These are phyloP conservation scores for Zasmidium citrigriseum DNA, from an alignment of 2,329 filamentous ascomycete species.

Conservation along the genomic window DNA sequence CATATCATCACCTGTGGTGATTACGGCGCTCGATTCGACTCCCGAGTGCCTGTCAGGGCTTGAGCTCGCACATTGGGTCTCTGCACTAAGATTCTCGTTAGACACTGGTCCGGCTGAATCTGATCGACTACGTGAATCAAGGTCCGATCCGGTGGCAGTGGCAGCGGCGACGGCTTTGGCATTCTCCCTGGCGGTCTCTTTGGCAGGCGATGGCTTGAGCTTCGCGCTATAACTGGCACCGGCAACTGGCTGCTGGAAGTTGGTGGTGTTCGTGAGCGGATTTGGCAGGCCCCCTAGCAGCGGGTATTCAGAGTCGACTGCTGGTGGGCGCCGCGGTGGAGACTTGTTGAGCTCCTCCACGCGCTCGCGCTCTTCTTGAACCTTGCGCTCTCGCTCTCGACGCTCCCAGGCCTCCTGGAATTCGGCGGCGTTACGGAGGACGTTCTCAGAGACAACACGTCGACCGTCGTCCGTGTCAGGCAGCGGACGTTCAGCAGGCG, in stretches of 20 bases:
- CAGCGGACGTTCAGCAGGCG: not conserved
- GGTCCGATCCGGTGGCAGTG: not conserved
- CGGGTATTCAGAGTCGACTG: too few species aligned
- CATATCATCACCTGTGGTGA: conserved; percentile 32
- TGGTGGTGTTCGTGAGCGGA: too few species aligned
- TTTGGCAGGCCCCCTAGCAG: too few species aligned
- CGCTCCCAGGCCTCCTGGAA: conserved; percentile 8
- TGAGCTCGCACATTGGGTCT: not conserved
- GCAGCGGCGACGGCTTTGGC: not conserved
- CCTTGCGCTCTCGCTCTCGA: not conserved
- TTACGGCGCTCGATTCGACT: not conserved
- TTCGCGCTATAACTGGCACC: too few species aligned
- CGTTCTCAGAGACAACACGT: conserved; percentile 7
- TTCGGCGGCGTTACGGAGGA: conserved; percentile 11
- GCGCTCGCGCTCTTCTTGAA: too few species aligned
- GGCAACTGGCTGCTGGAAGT: too few species aligned
- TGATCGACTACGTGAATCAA: not conserved
- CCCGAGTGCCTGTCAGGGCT: not conserved
- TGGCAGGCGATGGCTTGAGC: too few species aligned
- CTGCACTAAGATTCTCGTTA: not conserved
- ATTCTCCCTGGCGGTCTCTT: not conserved
- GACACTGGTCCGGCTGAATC: not conserved
- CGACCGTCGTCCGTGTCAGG: not conserved
- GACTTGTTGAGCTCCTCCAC: too few species aligned
- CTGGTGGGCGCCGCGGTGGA: too few species aligned